Base-by-base conservation (phyloP, 2,329 filamentous ascomycete genomes). In the Arthrobotrys iridis region DNA sequence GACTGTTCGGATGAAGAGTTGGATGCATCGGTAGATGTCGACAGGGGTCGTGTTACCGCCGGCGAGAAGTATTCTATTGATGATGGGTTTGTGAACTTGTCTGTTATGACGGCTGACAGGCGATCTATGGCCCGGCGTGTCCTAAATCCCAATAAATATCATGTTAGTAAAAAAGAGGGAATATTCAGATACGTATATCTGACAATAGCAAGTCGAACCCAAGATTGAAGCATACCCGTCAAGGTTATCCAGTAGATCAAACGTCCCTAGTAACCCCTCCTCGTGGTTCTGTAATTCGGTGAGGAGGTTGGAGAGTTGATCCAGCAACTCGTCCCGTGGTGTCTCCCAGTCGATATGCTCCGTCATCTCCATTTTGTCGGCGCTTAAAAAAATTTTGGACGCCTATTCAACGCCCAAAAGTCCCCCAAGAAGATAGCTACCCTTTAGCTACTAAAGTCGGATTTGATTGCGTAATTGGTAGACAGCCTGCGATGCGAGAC, bases 1-100 rank as follows among this genome's bases (percentile, higher is more conserved):
- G 72, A 71, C 18, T 70, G 58, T 35, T 70, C 72, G 28, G 72
- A 71, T 10, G 72, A 76, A 11, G 72, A 70, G 43, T 71, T 76
- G 48, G 72, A 76, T 33, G 65, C 65, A 20, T 70, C 63, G 22
- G 72, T 76, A 4, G 72, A 43, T 57, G 72, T 76, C 4, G 72
- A 76, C n/a, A 71, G 50, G 7, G 72, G 72, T 15, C 72, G 65
- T 33, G 72, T 70, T 30, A 76, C 72, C 7, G 65, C 50, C 40
- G 72, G 72, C 4, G 72, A 76, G 52, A 76, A 76, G 65, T 63
- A 76, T 46, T 76, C 72, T 52, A 66, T 33, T 3, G 72, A 76
- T 20, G 65, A 62, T 13, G 64, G 64, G 26, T 76, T 70, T 33
- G 35, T 55, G 46, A 65, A 76, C 62, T 76, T 76, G 48, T 76